These are phyloP conservation scores for Amoebophrya sp. DNA, from an alignment of 169 alveolate genomes.

Conservation along the genomic window DNA sequence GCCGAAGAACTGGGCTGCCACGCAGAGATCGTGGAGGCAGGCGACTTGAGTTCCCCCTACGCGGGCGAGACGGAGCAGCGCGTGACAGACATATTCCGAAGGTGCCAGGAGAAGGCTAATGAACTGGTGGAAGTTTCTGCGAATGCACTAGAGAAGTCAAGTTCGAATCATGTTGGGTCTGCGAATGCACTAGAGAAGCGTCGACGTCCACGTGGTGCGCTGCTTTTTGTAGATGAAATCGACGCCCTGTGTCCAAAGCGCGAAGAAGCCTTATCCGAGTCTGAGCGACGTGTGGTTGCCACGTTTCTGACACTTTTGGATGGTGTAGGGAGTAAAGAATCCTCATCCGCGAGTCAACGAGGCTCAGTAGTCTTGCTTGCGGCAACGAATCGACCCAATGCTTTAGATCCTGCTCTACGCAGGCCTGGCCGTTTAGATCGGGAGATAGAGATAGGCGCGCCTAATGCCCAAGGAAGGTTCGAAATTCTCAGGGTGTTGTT, in stretches of 20 bases:
- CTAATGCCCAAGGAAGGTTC: not conserved
- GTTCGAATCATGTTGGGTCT: too few relatives aligned
- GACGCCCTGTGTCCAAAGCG: constrained; percentile 48
- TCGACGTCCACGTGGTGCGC: not conserved
- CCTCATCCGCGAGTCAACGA: too few relatives aligned
- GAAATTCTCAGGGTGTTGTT: not conserved
- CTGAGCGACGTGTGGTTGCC: not conserved
- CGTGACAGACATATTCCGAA: not conserved
- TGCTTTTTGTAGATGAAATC: constrained; percentile 47
- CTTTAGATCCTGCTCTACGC: constrained; percentile 82
- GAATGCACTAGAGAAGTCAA: too few relatives aligned
- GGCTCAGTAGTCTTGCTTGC: constrained; percentile 68
- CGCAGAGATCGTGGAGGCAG: constrained; percentile 22
- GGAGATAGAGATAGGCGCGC: constrained; percentile 62
- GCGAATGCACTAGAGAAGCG: not conserved
- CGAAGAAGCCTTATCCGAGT: constrained; percentile 17
- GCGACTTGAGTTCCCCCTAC: not conserved
- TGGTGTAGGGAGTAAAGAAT: not conserved
- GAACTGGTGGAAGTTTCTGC: not conserved
- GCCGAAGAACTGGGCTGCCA: constrained; percentile 83
- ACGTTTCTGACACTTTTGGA: not conserved
- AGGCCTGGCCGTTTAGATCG: constrained; percentile 93
- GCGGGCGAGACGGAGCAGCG: not conserved
- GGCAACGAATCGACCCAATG: constrained; percentile 76
- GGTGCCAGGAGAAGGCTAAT: not conserved